These are phyloP conservation scores for Pythium aristosporum DNA, from an alignment of 352 stramenopile genomes.

Conservation along the genomic window DNA sequence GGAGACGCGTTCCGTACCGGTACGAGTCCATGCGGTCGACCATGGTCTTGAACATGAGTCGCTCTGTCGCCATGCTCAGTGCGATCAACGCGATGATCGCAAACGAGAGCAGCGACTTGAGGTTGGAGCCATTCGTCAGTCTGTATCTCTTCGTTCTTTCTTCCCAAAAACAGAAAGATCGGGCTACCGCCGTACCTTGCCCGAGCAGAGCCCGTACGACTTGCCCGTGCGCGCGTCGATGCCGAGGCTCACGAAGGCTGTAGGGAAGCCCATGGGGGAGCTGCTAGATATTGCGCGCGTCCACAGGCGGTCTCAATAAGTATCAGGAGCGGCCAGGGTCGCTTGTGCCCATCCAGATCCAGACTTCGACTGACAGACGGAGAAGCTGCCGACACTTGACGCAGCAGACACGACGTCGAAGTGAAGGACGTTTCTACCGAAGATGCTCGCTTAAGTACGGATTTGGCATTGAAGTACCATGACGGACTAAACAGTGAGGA, in stretches of 20 bases:
- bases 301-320: neutral
- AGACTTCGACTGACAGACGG: neutral
- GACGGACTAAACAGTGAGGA: too few relatives aligned
- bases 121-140: neutral
- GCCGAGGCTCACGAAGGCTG: slow-evolving; percentile 77
- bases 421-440: too few relatives aligned
- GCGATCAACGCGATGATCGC: slow-evolving; percentile 68
- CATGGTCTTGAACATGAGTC: slow-evolving; percentile 88
- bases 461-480: too few relatives aligned
- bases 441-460: too few relatives aligned
- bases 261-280: slow-evolving; percentile 58
- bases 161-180: neutral
- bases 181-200: slow-evolving; percentile 51
- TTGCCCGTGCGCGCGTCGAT: slow-evolving; percentile 85
- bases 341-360: neutral
- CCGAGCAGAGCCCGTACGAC: slow-evolving; percentile 81
- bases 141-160: neutral
- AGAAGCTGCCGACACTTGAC: neutral
- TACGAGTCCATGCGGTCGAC: slow-evolving; percentile 90
- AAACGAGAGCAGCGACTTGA: slow-evolving; percentile 78
- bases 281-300: neutral
- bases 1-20: slow-evolving; percentile 35
- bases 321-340: neutral
- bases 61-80: slow-evolving; percentile 77
- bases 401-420: too few relatives aligned